Evolutionary conservation across 2,329 filamentous ascomycete genomes (phyloP), one percentile per base, ranked within the genome.

Genomic region (Arthrobotrys sphaeroides): DNA sequence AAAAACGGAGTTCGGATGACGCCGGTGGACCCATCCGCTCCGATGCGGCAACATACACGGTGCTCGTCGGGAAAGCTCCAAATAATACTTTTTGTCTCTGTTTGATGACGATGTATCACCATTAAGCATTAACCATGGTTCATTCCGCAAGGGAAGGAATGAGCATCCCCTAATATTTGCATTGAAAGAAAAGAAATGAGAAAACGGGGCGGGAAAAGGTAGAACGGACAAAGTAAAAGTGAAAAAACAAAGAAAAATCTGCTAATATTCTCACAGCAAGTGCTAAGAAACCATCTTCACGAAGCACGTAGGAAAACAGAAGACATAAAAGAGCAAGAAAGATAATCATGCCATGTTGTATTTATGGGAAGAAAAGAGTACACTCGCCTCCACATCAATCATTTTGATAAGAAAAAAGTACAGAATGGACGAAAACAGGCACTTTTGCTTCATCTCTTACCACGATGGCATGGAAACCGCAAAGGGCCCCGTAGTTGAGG

Each of bases 131-230:
- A 38, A 55, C 16, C 51, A 38, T 18, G 38, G 36, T 55, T 18
- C 28, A 55, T 18, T 18, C 31, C 9, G 16, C 1, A 60, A 67
- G 24, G 43, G 10, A 68, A 60, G 57, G 18, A 51, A 20, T 40
- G 69, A 67, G 69, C 61, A 61, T 22, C 69, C 28, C 69, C 31
- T 47, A 45, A 73, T 73, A 73, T 73, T 73, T 73, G 60, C 69
- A 73, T 61, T 73, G 69, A 67, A 73, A 16, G 20, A 28, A 33
- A 43, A 51, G 26, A 28, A 31, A 18, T 2, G 43, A 12, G 18
- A 38, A 18, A 33, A 47, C n/a, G n/a, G n/a, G n/a, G n/a, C n/a
- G n/a, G n/a, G 20, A 51, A 45, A 57, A 49, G 2, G 24, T 40
- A 55, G 42, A 31, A n/a, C n/a, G n/a, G n/a, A n/a, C n/a, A n/a